phyloP scores from a whole-genome alignment of 1,139 yeast genomes.

The Hansenula lynferdii region DNA sequence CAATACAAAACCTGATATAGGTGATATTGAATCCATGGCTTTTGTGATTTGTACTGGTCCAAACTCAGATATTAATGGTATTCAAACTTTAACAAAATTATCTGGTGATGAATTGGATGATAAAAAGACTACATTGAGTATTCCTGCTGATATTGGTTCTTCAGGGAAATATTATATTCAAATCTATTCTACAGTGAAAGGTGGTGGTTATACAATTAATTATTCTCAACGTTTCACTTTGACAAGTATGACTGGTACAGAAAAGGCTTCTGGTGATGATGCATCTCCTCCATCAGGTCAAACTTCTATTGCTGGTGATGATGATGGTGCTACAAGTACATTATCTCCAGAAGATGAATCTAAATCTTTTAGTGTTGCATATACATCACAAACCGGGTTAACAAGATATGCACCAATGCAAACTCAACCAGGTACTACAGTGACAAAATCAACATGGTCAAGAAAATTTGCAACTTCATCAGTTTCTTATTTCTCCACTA shows the following conservation, averaged over 20 bases:
- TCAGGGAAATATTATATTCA: slow-evolving; percentile 72
- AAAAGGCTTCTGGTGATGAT: slow-evolving; percentile 34
- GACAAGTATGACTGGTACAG: slow-evolving; percentile 65
- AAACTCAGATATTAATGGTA: slow-evolving; percentile 41
- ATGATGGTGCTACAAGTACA: slow-evolving; percentile 23
- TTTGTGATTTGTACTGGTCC: slow-evolving; percentile 69
- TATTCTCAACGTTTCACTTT: slow-evolving; percentile 66
- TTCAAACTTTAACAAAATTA: slow-evolving; percentile 29
- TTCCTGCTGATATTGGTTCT: slow-evolving; percentile 35
- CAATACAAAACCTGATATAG: slow-evolving; percentile 40
- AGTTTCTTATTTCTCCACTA: slow-evolving; percentile 51
- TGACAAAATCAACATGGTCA: slow-evolving; percentile 64
- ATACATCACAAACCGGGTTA: slow-evolving; percentile 69
- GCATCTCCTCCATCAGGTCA: slow-evolving; percentile 39
- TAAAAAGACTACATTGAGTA: slow-evolving; percentile 34
- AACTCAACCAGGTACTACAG: slow-evolving; percentile 66
- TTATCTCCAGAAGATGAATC: slow-evolving; percentile 12
- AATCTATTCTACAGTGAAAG: slow-evolving; percentile 38
- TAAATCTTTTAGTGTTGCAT: slow-evolving; percentile 42
- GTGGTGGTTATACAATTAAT: slow-evolving; percentile 52
- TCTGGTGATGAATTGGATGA: slow-evolving; percentile 23
- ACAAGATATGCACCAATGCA: slow-evolving; percentile 91
- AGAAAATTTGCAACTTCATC: slow-evolving; percentile 61
- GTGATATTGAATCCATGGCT: slow-evolving; percentile 40
- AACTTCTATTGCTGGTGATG: slow-evolving; percentile 24